phyloP scores from a whole-genome alignment of 768 basidiomycete genomes.

The Lactarius hatsudake region DNA sequence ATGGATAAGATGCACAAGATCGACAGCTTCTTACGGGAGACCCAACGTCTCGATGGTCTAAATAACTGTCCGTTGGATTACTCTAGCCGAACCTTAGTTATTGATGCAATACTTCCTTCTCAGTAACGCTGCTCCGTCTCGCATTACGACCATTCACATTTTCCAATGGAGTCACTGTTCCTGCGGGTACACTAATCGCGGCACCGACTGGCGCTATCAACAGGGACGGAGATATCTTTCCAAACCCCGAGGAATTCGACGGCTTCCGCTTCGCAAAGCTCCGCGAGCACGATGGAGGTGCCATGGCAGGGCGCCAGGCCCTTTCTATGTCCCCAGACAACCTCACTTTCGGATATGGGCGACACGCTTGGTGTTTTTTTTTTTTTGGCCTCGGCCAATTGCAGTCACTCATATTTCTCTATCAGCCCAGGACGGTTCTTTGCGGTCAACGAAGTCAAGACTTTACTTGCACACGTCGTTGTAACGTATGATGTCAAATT shows the following conservation, averaged over 20 bases:
- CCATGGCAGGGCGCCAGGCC: constrained; percentile 28
- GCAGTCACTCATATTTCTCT: background rate
- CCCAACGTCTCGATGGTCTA: constrained; percentile 23
- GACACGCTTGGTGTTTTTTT: constrained; percentile 31
- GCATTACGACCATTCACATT: constrained; percentile 33
- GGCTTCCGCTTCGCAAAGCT: constrained; percentile 41
- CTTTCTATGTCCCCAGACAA: constrained; percentile 33
- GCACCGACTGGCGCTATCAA: constrained; percentile 37
- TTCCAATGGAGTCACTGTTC: constrained; percentile 38
- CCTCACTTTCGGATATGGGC: constrained; percentile 34
- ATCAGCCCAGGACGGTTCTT: constrained; percentile 33
- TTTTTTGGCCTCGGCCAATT: too few species aligned
- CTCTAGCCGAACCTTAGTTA: background rate
- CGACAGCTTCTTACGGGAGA: constrained; percentile 32
- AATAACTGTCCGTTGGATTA: background rate
- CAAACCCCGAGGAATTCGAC: constrained; percentile 41
- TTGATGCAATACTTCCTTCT: background rate
- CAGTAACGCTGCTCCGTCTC: constrained; percentile 28
- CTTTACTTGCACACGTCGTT: constrained; percentile 30
- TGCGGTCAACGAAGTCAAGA: constrained; percentile 30
- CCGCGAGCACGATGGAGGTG: constrained; percentile 27
- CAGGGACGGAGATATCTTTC: constrained; percentile 41
- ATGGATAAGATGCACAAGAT: constrained; percentile 29
- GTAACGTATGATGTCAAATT: constrained; percentile 31
- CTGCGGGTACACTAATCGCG: constrained; percentile 40